Conservation (phyloP, 306 rosid species). For the Medicago ruthenica region DNA sequence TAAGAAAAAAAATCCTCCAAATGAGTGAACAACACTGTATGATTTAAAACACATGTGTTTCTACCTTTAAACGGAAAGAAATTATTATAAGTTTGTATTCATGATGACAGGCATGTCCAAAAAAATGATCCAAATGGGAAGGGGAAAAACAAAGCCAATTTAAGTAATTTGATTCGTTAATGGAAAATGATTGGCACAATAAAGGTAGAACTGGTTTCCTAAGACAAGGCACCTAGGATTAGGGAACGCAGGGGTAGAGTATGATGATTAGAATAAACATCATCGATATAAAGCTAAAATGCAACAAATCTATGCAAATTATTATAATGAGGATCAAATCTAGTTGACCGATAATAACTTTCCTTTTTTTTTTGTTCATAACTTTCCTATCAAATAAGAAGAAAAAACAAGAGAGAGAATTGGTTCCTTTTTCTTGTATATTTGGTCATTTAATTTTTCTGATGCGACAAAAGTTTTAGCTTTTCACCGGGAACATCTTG, state of each 20-base stretch:
- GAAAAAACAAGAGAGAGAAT: neutral
- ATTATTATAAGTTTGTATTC: constrained; percentile 46
- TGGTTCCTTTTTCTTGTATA: constrained; percentile 32
- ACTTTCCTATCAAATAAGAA: constrained; percentile 25
- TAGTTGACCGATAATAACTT: constrained; percentile 56
- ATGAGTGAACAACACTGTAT: constrained; percentile 31
- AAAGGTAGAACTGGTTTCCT: constrained; percentile 56
- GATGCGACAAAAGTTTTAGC: constrained; percentile 43
- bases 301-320: constrained; percentile 28
- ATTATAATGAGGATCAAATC: constrained; percentile 51
- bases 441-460: constrained; percentile 40
- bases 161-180: constrained; percentile 50
- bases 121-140: constrained; percentile 37
- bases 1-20: neutral
- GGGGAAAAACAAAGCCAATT: constrained; percentile 25
- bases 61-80: constrained; percentile 44
- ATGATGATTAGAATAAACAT: constrained; percentile 50
- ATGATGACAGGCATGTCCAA: constrained; percentile 58
- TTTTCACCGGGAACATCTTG: constrained; percentile 49
- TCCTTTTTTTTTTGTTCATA: constrained; percentile 34
- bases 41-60: constrained; percentile 38
- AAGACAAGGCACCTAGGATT: constrained; percentile 54
- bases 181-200: constrained; percentile 57
- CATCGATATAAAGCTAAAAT: constrained; percentile 34
- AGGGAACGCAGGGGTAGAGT: constrained; percentile 37